These are phyloP conservation scores for Plasmopara halstedii DNA, from an alignment of 352 stramenopile species.

Conservation along the genomic window DNA sequence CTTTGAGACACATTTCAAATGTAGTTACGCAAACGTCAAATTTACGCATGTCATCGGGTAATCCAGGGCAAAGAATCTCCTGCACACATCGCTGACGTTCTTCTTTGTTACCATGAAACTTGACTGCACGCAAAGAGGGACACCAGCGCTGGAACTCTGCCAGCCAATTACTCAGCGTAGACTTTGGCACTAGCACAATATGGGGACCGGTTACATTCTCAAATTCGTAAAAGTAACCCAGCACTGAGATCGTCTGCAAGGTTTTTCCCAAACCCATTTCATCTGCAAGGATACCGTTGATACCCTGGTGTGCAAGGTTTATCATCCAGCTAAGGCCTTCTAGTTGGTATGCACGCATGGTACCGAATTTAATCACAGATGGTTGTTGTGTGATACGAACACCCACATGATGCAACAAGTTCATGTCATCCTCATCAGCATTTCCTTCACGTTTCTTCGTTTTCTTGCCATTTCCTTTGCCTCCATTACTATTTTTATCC, in stretches of 20 bases:
- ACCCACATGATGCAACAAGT: constrained; percentile 65
- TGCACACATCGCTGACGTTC: constrained; percentile 81
- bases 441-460: constrained; percentile 85
- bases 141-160: constrained; percentile 90
- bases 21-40: constrained; percentile 97
- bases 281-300: constrained; percentile 98
- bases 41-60: constrained; percentile 88
- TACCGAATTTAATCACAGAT: constrained; percentile 88
- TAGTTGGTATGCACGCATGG: constrained; percentile 98
- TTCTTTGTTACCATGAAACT: constrained; percentile 90
- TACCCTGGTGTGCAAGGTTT: constrained; percentile 97
- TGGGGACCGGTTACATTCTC: constrained; percentile 84
- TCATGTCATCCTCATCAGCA: constrained; percentile 71
- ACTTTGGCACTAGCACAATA: constrained; percentile 93
- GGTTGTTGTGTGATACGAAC: constrained; percentile 90
- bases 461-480: constrained; percentile 23
- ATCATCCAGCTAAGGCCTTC: constrained; percentile 98
- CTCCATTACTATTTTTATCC: constrained; percentile 34
- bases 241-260: constrained; percentile 88
- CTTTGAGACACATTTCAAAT: constrained; percentile 94
- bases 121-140: constrained; percentile 86
- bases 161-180: constrained; percentile 92
- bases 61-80: constrained; percentile 83
- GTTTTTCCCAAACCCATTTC: constrained; percentile 99
- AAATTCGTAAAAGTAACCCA: constrained; percentile 80